A percentile compares a stretch with the other conserved stretches of the same genome.
phyloP scores from a whole-genome alignment of 139 green algal genomes.

The Picochlorum sp. region DNA sequence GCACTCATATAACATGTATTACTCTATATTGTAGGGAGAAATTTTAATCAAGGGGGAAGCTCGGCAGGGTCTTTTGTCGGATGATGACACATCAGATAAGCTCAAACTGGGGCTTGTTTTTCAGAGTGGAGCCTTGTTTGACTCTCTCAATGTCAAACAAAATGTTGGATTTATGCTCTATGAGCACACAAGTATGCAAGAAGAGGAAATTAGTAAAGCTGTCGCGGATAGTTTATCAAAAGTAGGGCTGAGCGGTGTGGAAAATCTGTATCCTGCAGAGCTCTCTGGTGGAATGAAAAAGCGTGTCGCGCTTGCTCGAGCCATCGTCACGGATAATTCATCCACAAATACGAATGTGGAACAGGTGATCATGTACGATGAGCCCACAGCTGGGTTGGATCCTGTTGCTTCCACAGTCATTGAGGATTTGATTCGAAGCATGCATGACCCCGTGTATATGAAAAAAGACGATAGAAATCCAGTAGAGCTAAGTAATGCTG shows the following conservation, averaged over 20 bases:
- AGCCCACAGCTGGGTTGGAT: constrained; percentile 96
- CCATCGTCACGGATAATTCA: constrained; percentile 48
- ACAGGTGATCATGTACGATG: constrained; percentile 98
- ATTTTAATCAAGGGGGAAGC: constrained; percentile 70
- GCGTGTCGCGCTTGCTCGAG: constrained; percentile 88
- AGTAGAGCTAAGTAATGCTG: not conserved
- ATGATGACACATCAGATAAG: constrained; percentile 46
- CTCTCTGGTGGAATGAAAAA: constrained; percentile 98
- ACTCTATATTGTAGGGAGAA: constrained; percentile 47
- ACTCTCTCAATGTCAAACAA: constrained; percentile 91
- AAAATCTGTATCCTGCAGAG: constrained; percentile 81
- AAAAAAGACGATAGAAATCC: not conserved
- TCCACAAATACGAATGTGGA: not conserved
- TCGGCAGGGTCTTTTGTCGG: constrained; percentile 66
- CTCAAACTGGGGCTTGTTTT: constrained; percentile 66
- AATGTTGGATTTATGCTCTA: constrained; percentile 95
- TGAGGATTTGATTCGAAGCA: constrained; percentile 88
- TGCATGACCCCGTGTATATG: constrained; percentile 44
- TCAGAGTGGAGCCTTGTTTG: constrained; percentile 95
- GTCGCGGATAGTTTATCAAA: constrained; percentile 71
- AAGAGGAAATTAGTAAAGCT: constrained; percentile 49
- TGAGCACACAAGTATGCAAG: constrained; percentile 77
- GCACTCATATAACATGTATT: not conserved
- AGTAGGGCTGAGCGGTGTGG: constrained; percentile 85
- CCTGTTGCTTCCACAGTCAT: constrained; percentile 94